Percentiles rank a stretch among this genome's conserved stretches.
Evolutionary conservation across 176 grass and related monocot species (phyloP).

Genomic region (Alopecurus myosuroides): DNA sequence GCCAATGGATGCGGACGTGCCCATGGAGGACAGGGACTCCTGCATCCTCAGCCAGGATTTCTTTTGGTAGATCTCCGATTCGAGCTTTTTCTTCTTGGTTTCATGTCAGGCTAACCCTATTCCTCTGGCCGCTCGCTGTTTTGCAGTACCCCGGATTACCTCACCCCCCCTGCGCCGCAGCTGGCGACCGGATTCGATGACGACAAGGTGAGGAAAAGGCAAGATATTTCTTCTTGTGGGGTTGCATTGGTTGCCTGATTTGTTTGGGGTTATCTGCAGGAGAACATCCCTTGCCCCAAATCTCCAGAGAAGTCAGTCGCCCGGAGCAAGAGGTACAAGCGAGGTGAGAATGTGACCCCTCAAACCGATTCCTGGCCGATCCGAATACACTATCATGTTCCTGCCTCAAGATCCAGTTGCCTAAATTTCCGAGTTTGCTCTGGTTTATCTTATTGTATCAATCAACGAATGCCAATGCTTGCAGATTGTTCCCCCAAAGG

Average conservation of each 20-base stretch:
- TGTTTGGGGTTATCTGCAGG: conserved; percentile 29
- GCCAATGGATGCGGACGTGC: conserved; percentile 38
- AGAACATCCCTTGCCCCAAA: conserved; percentile 80
- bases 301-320: conserved; percentile 78
- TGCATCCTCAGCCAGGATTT: conserved; percentile 96
- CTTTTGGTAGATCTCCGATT: conserved; percentile 62
- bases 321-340: conserved; percentile 69
- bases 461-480: conserved; percentile 7
- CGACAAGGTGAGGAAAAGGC: conserved; percentile 45
- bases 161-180: conserved; percentile 78
- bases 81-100: not conserved
- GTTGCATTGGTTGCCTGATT: not conserved
- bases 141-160: conserved; percentile 86
- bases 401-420: not conserved
- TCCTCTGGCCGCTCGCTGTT: not conserved
- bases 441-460: not conserved
- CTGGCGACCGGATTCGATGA: conserved; percentile 38
- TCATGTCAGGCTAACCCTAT: not conserved
- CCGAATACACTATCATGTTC: not conserved
- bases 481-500: conserved; percentile 51
- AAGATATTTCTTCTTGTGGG: not conserved
- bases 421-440: not conserved
- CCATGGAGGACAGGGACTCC: conserved; percentile 58
- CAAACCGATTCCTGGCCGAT: not conserved
- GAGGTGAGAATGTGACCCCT: conserved; percentile 30